Base-by-base conservation (phyloP, 805 yeast species). In the Cyberlindnera maritima region DNA sequence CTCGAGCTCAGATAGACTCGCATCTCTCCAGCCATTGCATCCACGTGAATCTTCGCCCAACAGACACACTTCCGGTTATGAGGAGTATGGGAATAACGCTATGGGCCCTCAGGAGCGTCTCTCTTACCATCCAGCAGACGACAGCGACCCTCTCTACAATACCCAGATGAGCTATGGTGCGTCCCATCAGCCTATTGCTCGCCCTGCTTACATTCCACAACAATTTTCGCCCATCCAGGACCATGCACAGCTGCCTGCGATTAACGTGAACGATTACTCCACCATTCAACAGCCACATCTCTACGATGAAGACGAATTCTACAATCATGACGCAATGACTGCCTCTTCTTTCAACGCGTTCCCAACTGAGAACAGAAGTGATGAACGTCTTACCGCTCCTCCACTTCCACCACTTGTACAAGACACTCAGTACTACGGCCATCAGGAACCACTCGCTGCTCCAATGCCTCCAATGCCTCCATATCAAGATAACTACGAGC, bases 221-320 rank as follows among this genome's bases (percentile, higher is more conserved):
- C 63, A 57, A 47, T 60, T 49, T 45, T 56, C 62, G 6, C 59
- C 63, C 2, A 55, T 58, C 19, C 58, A 54, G 31, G 58, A 57
- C 10, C 44, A 43, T 21, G 41, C 39, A 14, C 56, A 47, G 20
- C 37, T 55, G 9, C 61, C 61, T 14, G 31, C 56, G 5, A 51
- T 58, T 3, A 32, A 34, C 19, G 50, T 54, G 9, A 32, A 43
- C 17, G 41, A 46, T 28, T 44, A 43, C 26, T 28, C 33, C 2
- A 41, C 26, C 12, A 35, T 28, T 18, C 21, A 37, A 7, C 29
- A 36, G n/a, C 19, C 15, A 7, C 28, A 20, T 5, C 37, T 29
- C 10, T 44, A 49, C 26, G 43, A 52, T 41, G 56, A 55, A n/a
- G 51, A 52, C 7, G 45, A 47, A 13, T 48, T 52, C 44, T 55